Evolutionary conservation across 1,284 basidiomycete species (phyloP), one percentile per base, ranked within the genome.

Genomic region (Lignosus rhinocerotis): DNA sequence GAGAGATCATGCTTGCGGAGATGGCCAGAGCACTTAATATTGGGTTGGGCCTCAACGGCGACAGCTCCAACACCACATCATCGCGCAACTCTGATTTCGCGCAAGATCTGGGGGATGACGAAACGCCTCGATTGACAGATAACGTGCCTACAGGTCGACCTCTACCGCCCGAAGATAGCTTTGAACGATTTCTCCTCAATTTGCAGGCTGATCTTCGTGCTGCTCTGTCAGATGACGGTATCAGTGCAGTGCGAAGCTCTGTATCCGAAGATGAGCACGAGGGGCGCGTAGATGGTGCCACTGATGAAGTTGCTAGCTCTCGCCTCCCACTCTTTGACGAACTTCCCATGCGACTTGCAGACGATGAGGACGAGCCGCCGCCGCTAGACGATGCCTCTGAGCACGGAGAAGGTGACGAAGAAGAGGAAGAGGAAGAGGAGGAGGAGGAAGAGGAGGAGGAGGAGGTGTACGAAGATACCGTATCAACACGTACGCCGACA

Each of bases 1-100:
- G 75, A 69, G 58, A 88, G 84, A 65, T 82, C 81, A 50, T 91
- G 80, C 76, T 91, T 48, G 81, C 84, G 1, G 88, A 90, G 70
- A 89, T 91, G 85, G 85, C 87, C 30, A 76, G 88, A 38, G 88
- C 87, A 7, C 87, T 91, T 66, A 88, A 88, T 65, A 75, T 88
- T 51, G 88, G 87, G 7, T 76, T 90, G 30, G 86, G 86, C 1
- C 73, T 87, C 31, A 67, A 60, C 19, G 60, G 52, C 17, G 61
- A 66, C 41, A 60, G 56, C 36, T 51, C 56, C 30, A 21, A 38
- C 38, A 55, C 31, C 38, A 46, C 39, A 16, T 14, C 41, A 9
- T 30, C 41, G 33, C 51, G 31, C 39, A 41, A 17, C 12, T 6
- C 52, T 8, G 57, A 59, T 7, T 7, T 46, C 8, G 12, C 42